Evolutionary conservation across 257 asterid genomes (phyloP), one percentile per base, ranked within the genome.

Genomic region (Solanum gandarillasii): DNA sequence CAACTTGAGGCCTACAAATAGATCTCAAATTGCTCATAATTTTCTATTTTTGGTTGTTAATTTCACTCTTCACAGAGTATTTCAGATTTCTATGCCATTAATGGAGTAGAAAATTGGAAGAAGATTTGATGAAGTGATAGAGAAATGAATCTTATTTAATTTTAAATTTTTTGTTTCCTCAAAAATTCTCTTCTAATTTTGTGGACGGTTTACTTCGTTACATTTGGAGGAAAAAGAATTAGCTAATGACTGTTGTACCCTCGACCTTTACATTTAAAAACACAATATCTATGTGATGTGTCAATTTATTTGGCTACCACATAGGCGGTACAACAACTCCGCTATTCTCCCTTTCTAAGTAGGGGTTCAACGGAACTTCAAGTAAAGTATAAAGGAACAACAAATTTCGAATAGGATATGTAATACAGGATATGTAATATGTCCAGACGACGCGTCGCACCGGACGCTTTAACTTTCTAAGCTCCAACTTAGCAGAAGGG

Each of bases 1-100:
- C 92, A 3, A 92, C 86, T 52, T 96, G 94, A 84, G 98, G 98
- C 92, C 93, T 88, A 89, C 97, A 94, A 43, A 94, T 86, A 81
- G 89, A 92, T 93, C 98, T 92, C 89, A 94, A 90, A 91, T 89
- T 93, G 90, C 95, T 95, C 99, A 96, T 96, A 79, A 55, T 86
- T 79, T 52, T 41, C 36, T 4, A 82, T 5, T 82, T 39, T 18
- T 39, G 25, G 6, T 35, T 55, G 25, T 55, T 20, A 55, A 55
- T 71, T 67, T 43, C 46, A n/a, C 48, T 13, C 36, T 62, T 6
- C 87, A 12, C 43, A 55, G 36, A 55, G 18, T 60, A 12, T 83
- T 32, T 34, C 8, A 31, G 25, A 25, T 67, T 27, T 85, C 43
- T 85, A 60, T 85, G 36, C 67, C 81, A 36, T 41, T 29, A 38